Conservation (phyloP, 345 rosid species). For the Aegle marmelos region DNA sequence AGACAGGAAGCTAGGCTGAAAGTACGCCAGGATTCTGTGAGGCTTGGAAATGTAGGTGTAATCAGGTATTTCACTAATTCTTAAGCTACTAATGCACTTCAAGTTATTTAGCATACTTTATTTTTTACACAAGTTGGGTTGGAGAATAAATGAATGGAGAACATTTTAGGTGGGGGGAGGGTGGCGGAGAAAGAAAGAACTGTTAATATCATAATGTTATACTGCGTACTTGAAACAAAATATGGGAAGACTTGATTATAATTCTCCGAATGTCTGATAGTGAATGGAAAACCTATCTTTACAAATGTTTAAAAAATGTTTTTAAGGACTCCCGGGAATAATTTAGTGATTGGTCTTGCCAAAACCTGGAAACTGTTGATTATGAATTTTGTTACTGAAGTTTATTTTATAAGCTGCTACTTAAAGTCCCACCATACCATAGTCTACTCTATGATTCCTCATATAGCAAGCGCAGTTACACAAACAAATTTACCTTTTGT, state of each 20-base stretch:
- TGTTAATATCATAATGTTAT: not conserved
- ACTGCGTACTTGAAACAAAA: not conserved
- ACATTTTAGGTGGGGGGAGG: not conserved
- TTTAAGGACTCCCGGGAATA: not conserved
- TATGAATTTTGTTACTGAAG: not conserved
- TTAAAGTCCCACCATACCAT: not conserved
- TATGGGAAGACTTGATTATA: not conserved
- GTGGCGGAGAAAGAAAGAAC: not conserved
- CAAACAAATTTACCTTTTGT: constrained; percentile 10
- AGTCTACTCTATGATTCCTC: not conserved
- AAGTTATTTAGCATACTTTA: not conserved
- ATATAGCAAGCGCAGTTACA: not conserved
- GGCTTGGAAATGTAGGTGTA: constrained; percentile 96
- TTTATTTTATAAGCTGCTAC: not conserved
- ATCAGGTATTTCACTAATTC: constrained; percentile 58
- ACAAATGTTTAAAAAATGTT: not conserved
- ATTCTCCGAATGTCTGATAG: not conserved
- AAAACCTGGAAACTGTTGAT: not conserved
- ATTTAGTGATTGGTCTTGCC: not conserved
- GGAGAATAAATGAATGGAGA: not conserved
- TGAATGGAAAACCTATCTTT: not conserved
- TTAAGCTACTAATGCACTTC: constrained; percentile 9
- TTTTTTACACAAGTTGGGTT: not conserved
- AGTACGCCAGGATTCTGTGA: constrained; percentile 92
- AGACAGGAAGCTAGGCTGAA: constrained; percentile 97